These are phyloP conservation scores for Yarrowia sp. DNA, from an alignment of 805 yeast genomes.

Conservation along the genomic window DNA sequence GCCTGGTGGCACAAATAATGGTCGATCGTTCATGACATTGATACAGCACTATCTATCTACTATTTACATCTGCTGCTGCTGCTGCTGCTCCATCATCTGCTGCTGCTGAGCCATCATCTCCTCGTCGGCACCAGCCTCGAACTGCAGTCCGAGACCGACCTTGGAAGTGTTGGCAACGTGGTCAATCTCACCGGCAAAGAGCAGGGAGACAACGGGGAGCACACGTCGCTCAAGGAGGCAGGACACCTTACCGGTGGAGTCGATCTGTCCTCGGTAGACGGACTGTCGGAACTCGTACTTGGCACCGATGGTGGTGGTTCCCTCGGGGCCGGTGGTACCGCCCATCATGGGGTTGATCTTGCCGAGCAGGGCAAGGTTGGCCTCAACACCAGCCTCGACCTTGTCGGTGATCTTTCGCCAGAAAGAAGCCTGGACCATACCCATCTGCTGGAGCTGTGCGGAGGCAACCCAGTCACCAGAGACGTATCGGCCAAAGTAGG, in stretches of 20 bases:
- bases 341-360: conserved; percentile 55
- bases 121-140: conserved; percentile 93
- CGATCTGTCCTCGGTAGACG: conserved; percentile 91
- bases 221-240: conserved; percentile 91
- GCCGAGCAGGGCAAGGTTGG: conserved; percentile 35
- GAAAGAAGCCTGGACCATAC: conserved; percentile 83
- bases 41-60: background rate
- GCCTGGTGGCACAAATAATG: no score
- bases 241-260: conserved; percentile 84
- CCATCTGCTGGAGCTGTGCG: conserved; percentile 91
- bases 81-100: conserved; percentile 30
- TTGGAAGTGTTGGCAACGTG: conserved; percentile 75
- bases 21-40: conserved; percentile 20
- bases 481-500: conserved; percentile 86
- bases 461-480: conserved; percentile 89
- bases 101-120: conserved; percentile 55
- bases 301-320: conserved; percentile 90
- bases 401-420: conserved; percentile 91
- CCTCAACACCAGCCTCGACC: conserved; percentile 58
- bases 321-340: conserved; percentile 82
- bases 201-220: conserved; percentile 82
- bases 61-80: conserved; percentile 32
- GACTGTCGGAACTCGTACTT: conserved; percentile 97
- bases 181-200: conserved; percentile 91
- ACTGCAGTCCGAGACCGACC: conserved; percentile 91